Conservation (phyloP, 78 protist species). For the Cyanophora paradoxa region DNA sequence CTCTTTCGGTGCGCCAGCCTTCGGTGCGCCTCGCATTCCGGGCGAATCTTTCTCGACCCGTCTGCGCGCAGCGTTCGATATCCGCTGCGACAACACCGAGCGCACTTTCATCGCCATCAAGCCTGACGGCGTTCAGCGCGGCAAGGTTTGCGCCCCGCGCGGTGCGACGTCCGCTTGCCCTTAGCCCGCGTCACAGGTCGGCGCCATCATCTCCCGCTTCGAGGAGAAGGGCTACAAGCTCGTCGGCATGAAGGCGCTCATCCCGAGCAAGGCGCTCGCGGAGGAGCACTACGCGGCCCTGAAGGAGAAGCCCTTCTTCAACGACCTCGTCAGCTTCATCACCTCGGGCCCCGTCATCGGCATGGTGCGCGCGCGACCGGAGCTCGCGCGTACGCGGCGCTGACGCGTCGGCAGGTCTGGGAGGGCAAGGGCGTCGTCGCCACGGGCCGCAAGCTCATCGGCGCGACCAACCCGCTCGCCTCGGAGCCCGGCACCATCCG, state of each 20-base stretch:
- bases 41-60: too few relatives aligned
- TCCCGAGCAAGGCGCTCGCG: conserved; percentile 46
- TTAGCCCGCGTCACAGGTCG: too few relatives aligned
- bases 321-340: conserved; percentile 47
- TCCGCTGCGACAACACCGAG: conserved; percentile 27
- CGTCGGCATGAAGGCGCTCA: conserved; percentile 63
- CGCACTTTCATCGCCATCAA: conserved; percentile 39
- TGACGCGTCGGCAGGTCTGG: too few relatives aligned
- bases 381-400: too few relatives aligned
- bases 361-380: conserved; percentile 47
- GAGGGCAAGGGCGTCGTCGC: conserved; percentile 66
- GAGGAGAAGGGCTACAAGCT: conserved; percentile 66
- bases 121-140: conserved; percentile 58
- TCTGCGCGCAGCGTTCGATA: too few relatives aligned
- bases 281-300: conserved; percentile 70
- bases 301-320: conserved; percentile 56
- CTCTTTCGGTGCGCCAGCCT: too few relatives aligned
- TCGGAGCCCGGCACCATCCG: conserved; percentile 69
- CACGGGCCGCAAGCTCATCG: conserved; percentile 53
- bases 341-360: conserved; percentile 81
- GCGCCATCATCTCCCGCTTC: conserved; percentile 71
- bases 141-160: too few relatives aligned
- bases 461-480: conserved; percentile 59
- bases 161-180: too few relatives aligned
- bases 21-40: too few relatives aligned